Conservation (phyloP, 768 basidiomycete genomes). For the Leccinellum rugosiceps region DNA sequence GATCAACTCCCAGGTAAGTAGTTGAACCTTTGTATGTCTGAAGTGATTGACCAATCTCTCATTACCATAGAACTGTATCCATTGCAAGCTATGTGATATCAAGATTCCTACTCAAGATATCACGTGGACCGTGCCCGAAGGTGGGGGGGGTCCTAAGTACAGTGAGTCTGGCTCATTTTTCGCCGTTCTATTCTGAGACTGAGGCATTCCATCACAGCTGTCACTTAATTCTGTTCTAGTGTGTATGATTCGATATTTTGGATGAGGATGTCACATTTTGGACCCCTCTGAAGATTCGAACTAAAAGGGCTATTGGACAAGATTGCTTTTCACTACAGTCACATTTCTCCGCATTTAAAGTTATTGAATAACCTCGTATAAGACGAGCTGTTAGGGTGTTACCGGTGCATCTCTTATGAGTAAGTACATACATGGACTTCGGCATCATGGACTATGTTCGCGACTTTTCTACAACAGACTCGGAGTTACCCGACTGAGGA, state of each 20-base stretch:
- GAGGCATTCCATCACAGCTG: not conserved
- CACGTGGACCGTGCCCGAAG: slow-evolving; percentile 95
- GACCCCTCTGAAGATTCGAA: not conserved
- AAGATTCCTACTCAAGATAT: slow-evolving; percentile 97
- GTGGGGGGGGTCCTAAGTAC: slow-evolving; percentile 95
- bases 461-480: no score
- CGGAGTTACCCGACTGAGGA: no score
- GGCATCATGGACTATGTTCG: no score
- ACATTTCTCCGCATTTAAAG: not conserved
- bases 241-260: not conserved
- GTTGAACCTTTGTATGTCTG: not conserved
- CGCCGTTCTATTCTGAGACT: not conserved
- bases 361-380: not conserved
- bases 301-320: not conserved
- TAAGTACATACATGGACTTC: no score
- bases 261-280: not conserved
- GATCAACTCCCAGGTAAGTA: slow-evolving; percentile 90
- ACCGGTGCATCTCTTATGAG: no score
- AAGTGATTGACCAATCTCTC: not conserved
- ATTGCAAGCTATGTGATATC: slow-evolving; percentile 95
- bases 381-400: no score
- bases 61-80: slow-evolving; percentile 71
- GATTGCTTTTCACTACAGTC: not conserved
- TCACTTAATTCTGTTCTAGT: slow-evolving; percentile 13
- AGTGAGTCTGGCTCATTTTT: slow-evolving; percentile 42